Evolutionary conservation across 257 asterid species (phyloP).

Genomic region (Solanum dulcamara): DNA sequence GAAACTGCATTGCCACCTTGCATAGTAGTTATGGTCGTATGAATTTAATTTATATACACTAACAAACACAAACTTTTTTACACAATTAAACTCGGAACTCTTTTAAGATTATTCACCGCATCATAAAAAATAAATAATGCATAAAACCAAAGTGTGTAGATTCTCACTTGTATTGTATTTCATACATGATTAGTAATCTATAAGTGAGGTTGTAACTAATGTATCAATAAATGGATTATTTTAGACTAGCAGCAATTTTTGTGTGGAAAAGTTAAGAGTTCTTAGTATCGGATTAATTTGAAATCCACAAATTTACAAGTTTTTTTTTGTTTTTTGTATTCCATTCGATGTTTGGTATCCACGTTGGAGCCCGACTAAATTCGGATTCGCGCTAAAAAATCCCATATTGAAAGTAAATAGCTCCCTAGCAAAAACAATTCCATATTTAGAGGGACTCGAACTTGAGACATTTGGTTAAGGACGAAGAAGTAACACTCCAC

Average conservation of each 20-base stretch:
- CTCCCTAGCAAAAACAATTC: no score
- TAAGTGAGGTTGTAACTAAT: neutral
- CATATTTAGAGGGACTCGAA: no score
- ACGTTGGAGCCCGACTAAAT: no score
- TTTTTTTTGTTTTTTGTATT: no score
- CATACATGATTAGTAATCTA: neutral
- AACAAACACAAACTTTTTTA: no score
- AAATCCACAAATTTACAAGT: neutral
- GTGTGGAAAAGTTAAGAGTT: neutral
- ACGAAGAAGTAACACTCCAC: no score
- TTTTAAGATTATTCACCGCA: neutral
- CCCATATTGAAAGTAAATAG: no score
- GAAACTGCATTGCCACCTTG: neutral
- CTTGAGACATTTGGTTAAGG: no score
- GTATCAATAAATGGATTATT: neutral
- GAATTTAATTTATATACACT: no score
- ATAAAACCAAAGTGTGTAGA: neutral
- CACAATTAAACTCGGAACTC: neutral
- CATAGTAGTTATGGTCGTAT: neutral
- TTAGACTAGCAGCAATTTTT: neutral
- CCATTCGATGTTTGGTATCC: no score
- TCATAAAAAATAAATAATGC: neutral
- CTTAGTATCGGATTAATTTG: neutral
- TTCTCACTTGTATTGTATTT: neutral
- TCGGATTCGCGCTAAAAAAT: no score